A percentile compares a stretch with the other conserved stretches of the same genome.
phyloP scores from a whole-genome alignment of 192 early-diverging fungal species.

The Coemansia umbellata region DNA sequence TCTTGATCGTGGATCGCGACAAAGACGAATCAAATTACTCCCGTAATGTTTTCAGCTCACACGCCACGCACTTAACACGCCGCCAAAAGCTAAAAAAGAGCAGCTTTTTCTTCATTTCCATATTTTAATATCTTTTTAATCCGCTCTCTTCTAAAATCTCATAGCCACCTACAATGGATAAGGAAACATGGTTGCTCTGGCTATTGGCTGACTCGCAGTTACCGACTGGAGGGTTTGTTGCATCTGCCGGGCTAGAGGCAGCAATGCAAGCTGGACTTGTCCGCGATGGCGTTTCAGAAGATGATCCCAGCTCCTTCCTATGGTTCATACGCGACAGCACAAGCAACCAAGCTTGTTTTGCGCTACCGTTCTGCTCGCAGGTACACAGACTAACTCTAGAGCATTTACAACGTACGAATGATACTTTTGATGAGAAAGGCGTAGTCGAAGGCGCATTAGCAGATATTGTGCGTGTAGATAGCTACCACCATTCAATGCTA shows the following conservation, averaged over 20 bases:
- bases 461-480: constrained; percentile 16
- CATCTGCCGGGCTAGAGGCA: constrained; percentile 87
- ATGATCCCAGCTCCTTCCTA: constrained; percentile 19
- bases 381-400: constrained; percentile 9
- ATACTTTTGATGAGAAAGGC: constrained; percentile 15
- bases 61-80: too few relatives aligned
- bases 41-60: too few relatives aligned
- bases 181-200: constrained; percentile 71
- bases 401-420: constrained; percentile 1
- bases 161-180: constrained; percentile 33
- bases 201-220: constrained; percentile 89
- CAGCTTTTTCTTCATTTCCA: too few relatives aligned
- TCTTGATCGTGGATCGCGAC: too few relatives aligned
- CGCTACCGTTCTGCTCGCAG: constrained; percentile 63
- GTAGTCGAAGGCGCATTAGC: constrained; percentile 11
- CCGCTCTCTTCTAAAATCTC: too few relatives aligned
- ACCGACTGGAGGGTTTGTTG: constrained; percentile 93
- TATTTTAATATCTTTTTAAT: too few relatives aligned
- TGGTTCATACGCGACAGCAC: constrained; percentile 59
- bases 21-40: too few relatives aligned
- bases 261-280: constrained; percentile 67
- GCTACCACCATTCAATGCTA: constrained; percentile 40
- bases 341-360: constrained; percentile 65
- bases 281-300: constrained; percentile 16
- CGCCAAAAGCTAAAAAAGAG: too few relatives aligned